Conservation (phyloP, 345 rosid species). For the Arabis alpina region DNA sequence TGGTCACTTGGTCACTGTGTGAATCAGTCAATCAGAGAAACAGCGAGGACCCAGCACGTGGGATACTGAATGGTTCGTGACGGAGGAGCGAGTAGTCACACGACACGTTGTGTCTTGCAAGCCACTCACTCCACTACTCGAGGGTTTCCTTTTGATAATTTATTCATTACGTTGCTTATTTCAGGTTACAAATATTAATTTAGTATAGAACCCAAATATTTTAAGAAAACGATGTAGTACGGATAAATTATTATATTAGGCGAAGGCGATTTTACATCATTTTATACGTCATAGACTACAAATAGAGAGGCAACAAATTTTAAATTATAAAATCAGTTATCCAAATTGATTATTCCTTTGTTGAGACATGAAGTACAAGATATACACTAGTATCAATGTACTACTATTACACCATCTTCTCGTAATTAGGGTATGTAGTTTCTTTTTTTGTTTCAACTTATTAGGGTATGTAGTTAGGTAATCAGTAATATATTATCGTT, state of each 20-base stretch:
- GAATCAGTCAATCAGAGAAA: constrained; percentile 11
- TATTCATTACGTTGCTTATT: constrained; percentile 1
- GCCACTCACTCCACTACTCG: constrained; percentile 32
- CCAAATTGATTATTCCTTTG: neutral
- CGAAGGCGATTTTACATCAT: constrained; percentile 27
- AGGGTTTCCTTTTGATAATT: neutral
- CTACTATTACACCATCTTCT: no score
- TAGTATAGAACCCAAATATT: neutral
- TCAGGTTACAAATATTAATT: constrained; percentile 14
- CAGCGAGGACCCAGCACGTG: constrained; percentile 19
- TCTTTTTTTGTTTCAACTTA: no score
- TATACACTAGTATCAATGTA: no score
- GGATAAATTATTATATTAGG: constrained; percentile 14
- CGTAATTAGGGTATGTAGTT: no score
- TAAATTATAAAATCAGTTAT: neutral
- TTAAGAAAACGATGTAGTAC: constrained; percentile 9
- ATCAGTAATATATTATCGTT: no score
- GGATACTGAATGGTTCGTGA: constrained; percentile 24
- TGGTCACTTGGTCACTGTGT: no score
- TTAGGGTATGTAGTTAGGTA: no score
- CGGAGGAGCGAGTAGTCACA: neutral
- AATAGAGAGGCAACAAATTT: neutral
- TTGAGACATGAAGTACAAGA: neutral
- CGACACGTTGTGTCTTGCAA: constrained; percentile 34
- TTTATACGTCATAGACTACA: constrained; percentile 23